Evolutionary conservation across 257 asterid genomes (phyloP).

Genomic region (Fraxinus cuspidata): DNA sequence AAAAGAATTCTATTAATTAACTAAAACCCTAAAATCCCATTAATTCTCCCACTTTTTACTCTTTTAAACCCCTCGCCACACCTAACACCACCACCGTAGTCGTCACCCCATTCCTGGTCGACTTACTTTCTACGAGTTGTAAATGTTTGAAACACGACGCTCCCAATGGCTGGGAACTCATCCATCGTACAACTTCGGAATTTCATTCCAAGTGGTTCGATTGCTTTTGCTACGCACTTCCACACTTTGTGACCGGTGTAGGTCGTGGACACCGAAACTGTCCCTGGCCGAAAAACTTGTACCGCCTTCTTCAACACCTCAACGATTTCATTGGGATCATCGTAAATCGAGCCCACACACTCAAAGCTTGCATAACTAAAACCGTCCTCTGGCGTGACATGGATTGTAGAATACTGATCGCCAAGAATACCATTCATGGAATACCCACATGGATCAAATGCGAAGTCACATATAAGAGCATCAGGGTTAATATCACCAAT

Average conservation of each 20-base stretch:
- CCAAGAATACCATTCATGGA: conserved; percentile 88
- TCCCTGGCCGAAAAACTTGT: conserved; percentile 72
- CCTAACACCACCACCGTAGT: conserved; percentile 14
- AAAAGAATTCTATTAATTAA: conserved; percentile 33
- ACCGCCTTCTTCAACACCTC: conserved; percentile 59
- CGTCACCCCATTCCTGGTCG: neutral
- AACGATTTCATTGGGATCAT: conserved; percentile 28
- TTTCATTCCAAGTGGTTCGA: conserved; percentile 72
- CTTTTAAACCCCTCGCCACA: conserved; percentile 25
- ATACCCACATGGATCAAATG: conserved; percentile 94
- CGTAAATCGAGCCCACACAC: conserved; percentile 63
- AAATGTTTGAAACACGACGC: conserved; percentile 73
- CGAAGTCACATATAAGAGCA: conserved; percentile 79
- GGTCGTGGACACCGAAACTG: conserved; percentile 73
- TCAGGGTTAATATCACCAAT: conserved; percentile 48
- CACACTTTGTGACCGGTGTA: conserved; percentile 51
- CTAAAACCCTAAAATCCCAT: conserved; percentile 38
- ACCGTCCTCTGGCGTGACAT: conserved; percentile 97
- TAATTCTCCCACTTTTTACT: conserved; percentile 35
- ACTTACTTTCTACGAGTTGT: conserved; percentile 52
- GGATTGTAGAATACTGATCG: conserved; percentile 82
- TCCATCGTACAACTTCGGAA: conserved; percentile 70
- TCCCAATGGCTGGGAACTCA: conserved; percentile 71
- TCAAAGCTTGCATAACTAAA: conserved; percentile 94
- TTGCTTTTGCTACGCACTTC: conserved; percentile 55